Base-by-base conservation (phyloP, 2,329 filamentous ascomycete genomes). In the Exophiala calicioides region DNA sequence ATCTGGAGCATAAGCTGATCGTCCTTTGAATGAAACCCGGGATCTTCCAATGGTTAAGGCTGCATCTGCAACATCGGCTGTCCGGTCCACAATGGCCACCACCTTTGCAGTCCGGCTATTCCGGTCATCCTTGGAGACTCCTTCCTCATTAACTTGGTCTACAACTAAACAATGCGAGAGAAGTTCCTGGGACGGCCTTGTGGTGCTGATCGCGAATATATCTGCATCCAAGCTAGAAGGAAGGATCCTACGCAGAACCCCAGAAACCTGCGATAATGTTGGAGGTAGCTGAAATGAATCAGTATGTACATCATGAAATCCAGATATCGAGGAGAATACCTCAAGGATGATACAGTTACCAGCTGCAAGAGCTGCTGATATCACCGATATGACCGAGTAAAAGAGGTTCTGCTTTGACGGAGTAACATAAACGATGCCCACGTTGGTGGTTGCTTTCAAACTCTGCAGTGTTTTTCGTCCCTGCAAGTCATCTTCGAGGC, bases 1-100 rank as follows among this genome's bases (percentile, higher is more conserved):
- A 56, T 85, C 81, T 0, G 82, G 82, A 0, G 79, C 76, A 57
- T 84, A 84, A 0, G 80, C 72, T 1, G 80, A 83, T 2, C 63
- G 68, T 2, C 80, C 80, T 1, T 75, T 68, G 21, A 81, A 78
- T 10, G 66, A 65, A 55, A 83, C 78, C 2, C 79, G 69, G 1
- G 81, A 78, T 1, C 65, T 67, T 0, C 77, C 71, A 1, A 85
- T 66, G 2, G 72, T 68, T 44, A 70, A 65, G 1, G 81, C 81
- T 0, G 82, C 80, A 2, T 63, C 57, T 4, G 69, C 60, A 1
- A 84, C 51, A 52, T 83, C 69, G 7, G 78, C 79, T 2, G 76
- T 79, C 13, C 82, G 71, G 58, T 85, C 81, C 1, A 85, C 79
- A 0, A 86, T 60, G 1, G 80, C 80, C 3, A 84, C 62, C 2